These are phyloP conservation scores for Trifolium fragiferum DNA, from an alignment of 306 rosid genomes.

Conservation along the genomic window DNA sequence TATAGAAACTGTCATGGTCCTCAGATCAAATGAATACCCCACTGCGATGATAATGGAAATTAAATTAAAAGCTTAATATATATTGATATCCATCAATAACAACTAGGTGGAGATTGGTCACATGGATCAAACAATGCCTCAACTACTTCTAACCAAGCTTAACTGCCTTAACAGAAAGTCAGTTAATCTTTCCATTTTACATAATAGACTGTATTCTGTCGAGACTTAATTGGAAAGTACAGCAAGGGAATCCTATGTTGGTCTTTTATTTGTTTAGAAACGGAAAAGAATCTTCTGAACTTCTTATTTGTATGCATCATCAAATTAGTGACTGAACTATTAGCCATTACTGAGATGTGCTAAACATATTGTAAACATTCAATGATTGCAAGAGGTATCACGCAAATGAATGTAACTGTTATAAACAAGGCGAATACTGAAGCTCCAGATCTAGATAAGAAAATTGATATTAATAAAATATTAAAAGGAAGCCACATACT, in stretches of 20 bases:
- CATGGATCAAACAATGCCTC: conserved; percentile 10
- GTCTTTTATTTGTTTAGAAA: conserved; percentile 20
- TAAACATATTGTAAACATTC: conserved; percentile 24
- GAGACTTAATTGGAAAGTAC: conserved; percentile 7
- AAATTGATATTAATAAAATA: conserved; percentile 7
- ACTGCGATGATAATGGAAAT: conserved; percentile 16
- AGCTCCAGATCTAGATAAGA: conserved; percentile 31
- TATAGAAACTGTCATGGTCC: conserved; percentile 28
- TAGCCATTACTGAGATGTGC: conserved; percentile 29
- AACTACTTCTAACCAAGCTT: conserved; percentile 18
- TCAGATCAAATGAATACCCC: conserved; percentile 1
- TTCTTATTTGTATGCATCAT: conserved; percentile 21
- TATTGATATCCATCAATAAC: conserved; percentile 16
- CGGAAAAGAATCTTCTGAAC: background rate
- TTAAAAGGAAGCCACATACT: conserved; percentile 34
- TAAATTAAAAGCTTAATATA: conserved; percentile 17
- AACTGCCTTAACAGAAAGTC: conserved; percentile 23
- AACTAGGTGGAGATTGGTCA: conserved; percentile 12
- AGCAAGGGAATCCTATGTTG: conserved; percentile 16
- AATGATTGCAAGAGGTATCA: conserved; percentile 1
- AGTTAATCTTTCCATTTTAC: conserved; percentile 7
- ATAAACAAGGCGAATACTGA: conserved; percentile 11
- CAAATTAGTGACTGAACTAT: conserved; percentile 36
- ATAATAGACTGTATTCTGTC: background rate
- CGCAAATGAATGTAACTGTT: conserved; percentile 34